These are phyloP conservation scores for Irpex sp. DNA, from an alignment of 1,284 basidiomycete genomes.

Conservation along the genomic window DNA sequence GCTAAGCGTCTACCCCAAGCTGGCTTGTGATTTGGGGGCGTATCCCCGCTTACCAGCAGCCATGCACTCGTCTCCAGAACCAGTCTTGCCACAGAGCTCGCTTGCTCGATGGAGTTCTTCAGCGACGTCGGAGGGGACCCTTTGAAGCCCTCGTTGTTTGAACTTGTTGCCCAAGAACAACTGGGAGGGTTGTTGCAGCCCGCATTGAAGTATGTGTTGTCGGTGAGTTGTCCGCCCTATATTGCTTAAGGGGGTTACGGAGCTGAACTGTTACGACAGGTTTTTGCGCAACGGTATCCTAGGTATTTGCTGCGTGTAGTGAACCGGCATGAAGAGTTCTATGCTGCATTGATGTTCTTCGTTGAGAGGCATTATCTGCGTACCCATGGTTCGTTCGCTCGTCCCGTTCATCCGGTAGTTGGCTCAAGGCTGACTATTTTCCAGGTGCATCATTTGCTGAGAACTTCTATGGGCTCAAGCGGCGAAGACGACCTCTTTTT, in stretches of 20 bases:
- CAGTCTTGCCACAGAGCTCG: not conserved
- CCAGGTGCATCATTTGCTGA: conserved; percentile 86
- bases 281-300: conserved; percentile 93
- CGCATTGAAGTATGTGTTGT: conserved; percentile 91
- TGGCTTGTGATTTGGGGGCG: conserved; percentile 1
- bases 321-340: conserved; percentile 95
- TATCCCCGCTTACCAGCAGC: not conserved
- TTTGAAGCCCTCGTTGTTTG: conserved; percentile 88
- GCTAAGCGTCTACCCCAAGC: not conserved
- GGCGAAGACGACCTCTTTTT: conserved; percentile 67
- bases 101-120: conserved; percentile 69
- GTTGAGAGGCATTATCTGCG: conserved; percentile 90
- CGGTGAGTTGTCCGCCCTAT: conserved; percentile 44
- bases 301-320: conserved; percentile 89
- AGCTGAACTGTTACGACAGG: conserved; percentile 38
- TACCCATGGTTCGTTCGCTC: conserved; percentile 56
- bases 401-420: not conserved
- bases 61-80: conserved; percentile 1
- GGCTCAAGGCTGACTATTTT: not conserved
- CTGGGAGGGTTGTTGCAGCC: conserved; percentile 90
- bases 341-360: conserved; percentile 81
- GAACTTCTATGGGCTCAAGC: conserved; percentile 88
- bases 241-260: not conserved
- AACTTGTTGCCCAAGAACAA: conserved; percentile 94
- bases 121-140: conserved; percentile 67